These are phyloP conservation scores for Termitomyces sp. DNA, from an alignment of 768 basidiomycete genomes.

Conservation along the genomic window DNA sequence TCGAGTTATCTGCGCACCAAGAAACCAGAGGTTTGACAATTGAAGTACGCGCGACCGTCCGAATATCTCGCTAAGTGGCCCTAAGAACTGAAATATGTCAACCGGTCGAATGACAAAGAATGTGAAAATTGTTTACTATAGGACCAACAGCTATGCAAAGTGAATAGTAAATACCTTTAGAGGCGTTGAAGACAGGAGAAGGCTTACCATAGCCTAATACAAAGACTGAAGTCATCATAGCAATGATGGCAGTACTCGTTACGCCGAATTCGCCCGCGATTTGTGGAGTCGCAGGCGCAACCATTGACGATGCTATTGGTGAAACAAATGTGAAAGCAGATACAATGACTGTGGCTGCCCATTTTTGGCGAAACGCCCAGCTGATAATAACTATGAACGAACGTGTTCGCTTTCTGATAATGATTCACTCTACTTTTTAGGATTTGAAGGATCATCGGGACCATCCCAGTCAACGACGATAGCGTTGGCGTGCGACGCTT, in stretches of 20 bases:
- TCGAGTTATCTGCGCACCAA: conserved; percentile 34
- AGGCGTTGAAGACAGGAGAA: not conserved
- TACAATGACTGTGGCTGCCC: conserved; percentile 59
- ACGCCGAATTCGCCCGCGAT: conserved; percentile 52
- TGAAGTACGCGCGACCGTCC: conserved; percentile 62
- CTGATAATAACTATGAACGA: conserved; percentile 23
- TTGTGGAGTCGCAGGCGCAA: conserved; percentile 56
- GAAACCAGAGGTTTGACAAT: conserved; percentile 57
- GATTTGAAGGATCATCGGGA: conserved; percentile 51
- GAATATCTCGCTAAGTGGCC: conserved; percentile 67
- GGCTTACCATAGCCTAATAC: conserved; percentile 49
- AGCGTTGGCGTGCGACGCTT: not conserved
- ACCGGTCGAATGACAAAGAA: not conserved
- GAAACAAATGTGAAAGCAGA: conserved; percentile 66
- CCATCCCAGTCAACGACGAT: conserved; percentile 61
- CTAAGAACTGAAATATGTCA: conserved; percentile 30
- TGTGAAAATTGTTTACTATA: conserved; percentile 23
- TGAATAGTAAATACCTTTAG: not conserved
- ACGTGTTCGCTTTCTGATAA: not conserved
- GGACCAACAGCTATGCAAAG: conserved; percentile 42
- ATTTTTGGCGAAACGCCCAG: conserved; percentile 55
- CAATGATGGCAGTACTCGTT: conserved; percentile 38
- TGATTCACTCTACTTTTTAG: conserved; percentile 40
- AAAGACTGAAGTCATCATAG: conserved; percentile 54
- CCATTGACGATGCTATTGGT: conserved; percentile 69